These are phyloP conservation scores for Hypoxylon lienhwacheense DNA, from an alignment of 495 filamentous ascomycete genomes.

Conservation along the genomic window DNA sequence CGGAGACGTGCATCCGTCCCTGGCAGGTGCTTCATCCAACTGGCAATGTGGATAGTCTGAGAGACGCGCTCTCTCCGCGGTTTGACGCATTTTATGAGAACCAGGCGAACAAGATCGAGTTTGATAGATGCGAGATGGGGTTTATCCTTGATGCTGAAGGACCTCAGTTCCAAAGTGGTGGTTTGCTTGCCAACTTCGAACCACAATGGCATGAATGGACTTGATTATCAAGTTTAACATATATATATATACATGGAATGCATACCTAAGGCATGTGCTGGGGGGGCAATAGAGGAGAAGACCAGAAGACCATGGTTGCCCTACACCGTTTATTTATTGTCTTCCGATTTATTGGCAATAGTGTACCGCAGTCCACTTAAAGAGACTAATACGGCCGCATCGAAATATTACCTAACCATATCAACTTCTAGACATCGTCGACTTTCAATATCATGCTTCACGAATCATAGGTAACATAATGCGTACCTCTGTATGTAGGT, in stretches of 20 bases:
- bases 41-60: conserved; percentile 46
- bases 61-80: conserved; percentile 49
- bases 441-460: too few species aligned
- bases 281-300: too few species aligned
- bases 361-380: too few species aligned
- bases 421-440: too few species aligned
- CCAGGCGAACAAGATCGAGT: conserved; percentile 53
- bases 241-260: background rate
- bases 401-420: too few species aligned
- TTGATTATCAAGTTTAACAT: background rate
- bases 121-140: conserved; percentile 60
- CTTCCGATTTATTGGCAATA: too few species aligned
- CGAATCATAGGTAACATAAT: too few species aligned
- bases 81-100: conserved; percentile 61
- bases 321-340: too few species aligned
- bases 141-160: conserved; percentile 65
- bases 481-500: too few species aligned
- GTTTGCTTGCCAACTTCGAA: conserved; percentile 11
- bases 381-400: too few species aligned
- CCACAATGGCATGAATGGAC: conserved; percentile 28
- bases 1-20: conserved; percentile 56
- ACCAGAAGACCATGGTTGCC: too few species aligned
- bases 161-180: conserved; percentile 51
- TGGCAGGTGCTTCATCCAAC: conserved; percentile 62
- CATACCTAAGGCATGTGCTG: background rate